A percentile compares a stretch with the other conserved stretches of the same genome.
Conservation (phyloP, 305 asterid genomes). For the Ajuga reptans region DNA sequence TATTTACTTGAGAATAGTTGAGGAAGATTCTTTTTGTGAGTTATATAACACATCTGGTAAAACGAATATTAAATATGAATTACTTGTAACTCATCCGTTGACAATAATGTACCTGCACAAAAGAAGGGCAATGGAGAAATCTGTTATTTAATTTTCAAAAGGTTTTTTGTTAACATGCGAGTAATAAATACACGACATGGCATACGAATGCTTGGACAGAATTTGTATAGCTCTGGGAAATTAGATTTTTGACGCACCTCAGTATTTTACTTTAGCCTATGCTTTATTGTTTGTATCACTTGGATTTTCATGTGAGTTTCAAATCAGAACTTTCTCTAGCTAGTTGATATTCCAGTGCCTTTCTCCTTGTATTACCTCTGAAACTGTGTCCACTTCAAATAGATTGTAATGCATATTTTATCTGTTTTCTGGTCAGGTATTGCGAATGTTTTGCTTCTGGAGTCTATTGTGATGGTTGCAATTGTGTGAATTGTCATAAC, state of each 20-base stretch:
- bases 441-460: slow-evolving; percentile 98
- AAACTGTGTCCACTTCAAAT: neutral
- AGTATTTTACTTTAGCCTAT: neutral
- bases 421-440: slow-evolving; percentile 48
- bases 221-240: neutral
- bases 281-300: neutral
- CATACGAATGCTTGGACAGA: neutral
- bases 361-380: neutral
- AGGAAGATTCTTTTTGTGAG: neutral
- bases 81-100: neutral
- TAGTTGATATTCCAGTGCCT: neutral
- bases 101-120: neutral
- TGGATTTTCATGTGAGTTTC: neutral
- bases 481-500: slow-evolving; percentile 82
- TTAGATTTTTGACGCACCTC: neutral
- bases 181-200: neutral
- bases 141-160: neutral
- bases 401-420: slow-evolving; percentile 16
- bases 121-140: neutral
- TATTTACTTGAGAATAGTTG: neutral
- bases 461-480: slow-evolving; percentile 84
- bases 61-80: neutral
- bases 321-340: neutral
- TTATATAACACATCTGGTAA: neutral
- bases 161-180: neutral